phyloP scores from a whole-genome alignment of 495 filamentous ascomycete species.

The Tuber melanosporum region DNA sequence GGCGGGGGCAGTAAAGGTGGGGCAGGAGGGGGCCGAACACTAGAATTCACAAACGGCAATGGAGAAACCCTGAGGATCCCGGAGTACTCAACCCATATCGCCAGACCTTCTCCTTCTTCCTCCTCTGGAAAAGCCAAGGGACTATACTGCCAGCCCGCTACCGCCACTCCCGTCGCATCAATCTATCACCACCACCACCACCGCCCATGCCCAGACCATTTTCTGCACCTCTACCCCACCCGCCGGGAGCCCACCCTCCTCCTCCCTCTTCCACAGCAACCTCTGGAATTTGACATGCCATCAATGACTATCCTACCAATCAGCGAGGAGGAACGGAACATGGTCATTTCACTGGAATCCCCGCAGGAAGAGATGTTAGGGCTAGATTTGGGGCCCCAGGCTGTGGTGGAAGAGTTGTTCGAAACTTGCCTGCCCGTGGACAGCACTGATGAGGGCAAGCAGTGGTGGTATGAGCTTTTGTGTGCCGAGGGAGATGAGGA shows the following conservation, averaged over 20 bases:
- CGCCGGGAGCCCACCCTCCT: neutral
- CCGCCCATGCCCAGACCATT: neutral
- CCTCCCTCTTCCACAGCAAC: neutral
- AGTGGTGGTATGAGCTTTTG: slow-evolving; percentile 38
- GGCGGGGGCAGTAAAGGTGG: neutral
- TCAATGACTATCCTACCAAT: slow-evolving; percentile 1
- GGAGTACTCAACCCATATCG: neutral
- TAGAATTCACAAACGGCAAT: neutral
- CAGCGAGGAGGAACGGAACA: slow-evolving; percentile 31
- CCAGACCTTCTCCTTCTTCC: neutral
- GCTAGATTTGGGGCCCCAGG: slow-evolving; percentile 7
- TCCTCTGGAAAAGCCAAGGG: neutral
- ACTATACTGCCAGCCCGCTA: neutral
- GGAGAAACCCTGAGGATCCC: neutral
- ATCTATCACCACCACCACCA: neutral
- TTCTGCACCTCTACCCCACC: neutral
- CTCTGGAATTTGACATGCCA: neutral
- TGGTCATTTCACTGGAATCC: slow-evolving; percentile 16
- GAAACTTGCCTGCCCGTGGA: slow-evolving; percentile 24
- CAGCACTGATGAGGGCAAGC: slow-evolving; percentile 25
- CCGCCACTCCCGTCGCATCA: neutral
- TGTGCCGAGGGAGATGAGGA: slow-evolving; percentile 23
- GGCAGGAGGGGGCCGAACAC: neutral
- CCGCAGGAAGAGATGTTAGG: slow-evolving; percentile 4
- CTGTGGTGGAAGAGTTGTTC: slow-evolving; percentile 31